A percentile compares a stretch with the other conserved stretches of the same genome.
These are phyloP conservation scores for Hypsizygus marmoreus DNA, from an alignment of 768 basidiomycete species.

Conservation along the genomic window DNA sequence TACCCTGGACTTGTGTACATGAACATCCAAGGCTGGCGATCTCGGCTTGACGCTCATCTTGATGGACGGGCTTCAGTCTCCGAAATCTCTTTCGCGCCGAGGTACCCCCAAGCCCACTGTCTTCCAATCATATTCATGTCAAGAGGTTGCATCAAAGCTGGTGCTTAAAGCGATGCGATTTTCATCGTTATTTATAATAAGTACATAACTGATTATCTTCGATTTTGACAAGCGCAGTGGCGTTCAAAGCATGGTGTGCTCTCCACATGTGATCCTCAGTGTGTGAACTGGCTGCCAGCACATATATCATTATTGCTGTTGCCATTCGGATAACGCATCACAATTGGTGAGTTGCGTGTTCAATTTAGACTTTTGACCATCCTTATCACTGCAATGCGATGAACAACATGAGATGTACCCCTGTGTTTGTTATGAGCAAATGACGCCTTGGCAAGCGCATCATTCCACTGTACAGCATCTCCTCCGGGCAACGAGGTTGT, in stretches of 20 bases:
- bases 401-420: not conserved
- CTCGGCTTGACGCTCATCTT: not conserved
- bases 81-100: constrained; percentile 5
- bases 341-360: not conserved
- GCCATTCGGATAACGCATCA: not conserved
- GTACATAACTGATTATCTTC: constrained; percentile 11
- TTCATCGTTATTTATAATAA: not conserved
- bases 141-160: not conserved
- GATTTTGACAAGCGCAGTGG: constrained; percentile 11
- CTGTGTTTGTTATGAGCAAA: not conserved
- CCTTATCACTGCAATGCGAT: not conserved
- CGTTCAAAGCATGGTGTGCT: constrained; percentile 7
- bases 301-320: too few relatives aligned
- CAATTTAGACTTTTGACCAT: not conserved
- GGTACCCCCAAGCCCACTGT: too few relatives aligned
- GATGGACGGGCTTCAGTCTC: not conserved
- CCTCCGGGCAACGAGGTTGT: too few relatives aligned
- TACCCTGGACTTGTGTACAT: not conserved
- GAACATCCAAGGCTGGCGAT: not conserved
- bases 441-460: not conserved
- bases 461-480: too few relatives aligned
- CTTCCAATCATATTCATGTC: too few relatives aligned
- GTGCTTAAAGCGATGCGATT: not conserved
- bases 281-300: too few relatives aligned
- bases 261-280: not conserved